phyloP scores from a whole-genome alignment of 306 rosid genomes.

The Argentina anserina region DNA sequence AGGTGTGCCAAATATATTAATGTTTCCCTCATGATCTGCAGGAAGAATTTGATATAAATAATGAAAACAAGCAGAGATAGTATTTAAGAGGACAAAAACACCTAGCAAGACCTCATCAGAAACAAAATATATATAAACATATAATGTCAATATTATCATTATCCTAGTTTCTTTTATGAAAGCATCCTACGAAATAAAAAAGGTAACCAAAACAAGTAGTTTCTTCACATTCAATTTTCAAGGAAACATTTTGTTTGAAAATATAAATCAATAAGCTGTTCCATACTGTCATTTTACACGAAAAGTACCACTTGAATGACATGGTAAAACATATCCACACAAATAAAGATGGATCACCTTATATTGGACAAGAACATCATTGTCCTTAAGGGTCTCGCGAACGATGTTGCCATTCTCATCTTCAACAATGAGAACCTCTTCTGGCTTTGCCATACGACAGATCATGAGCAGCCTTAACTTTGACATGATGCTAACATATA shows the following conservation, averaged over 20 bases:
- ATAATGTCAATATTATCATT: neutral
- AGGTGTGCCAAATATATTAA: conserved; percentile 92
- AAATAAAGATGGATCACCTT: conserved; percentile 50
- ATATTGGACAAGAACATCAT: conserved; percentile 97
- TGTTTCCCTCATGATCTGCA: conserved; percentile 99
- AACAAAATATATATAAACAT: neutral
- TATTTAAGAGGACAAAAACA: neutral
- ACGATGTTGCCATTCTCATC: conserved; percentile 99
- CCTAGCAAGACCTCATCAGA: neutral
- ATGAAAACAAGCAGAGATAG: neutral
- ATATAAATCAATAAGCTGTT: too few relatives aligned
- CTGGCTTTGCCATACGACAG: conserved; percentile 99
- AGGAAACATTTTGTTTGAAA: neutral
- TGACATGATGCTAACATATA: conserved; percentile 82
- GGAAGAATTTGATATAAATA: conserved; percentile 18
- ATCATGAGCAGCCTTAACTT: conserved; percentile 97
- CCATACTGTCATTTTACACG: neutral
- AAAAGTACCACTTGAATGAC: neutral
- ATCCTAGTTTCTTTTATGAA: neutral
- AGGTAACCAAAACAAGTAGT: neutral
- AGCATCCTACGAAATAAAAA: neutral
- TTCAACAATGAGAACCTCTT: conserved; percentile 97
- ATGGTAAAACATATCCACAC: neutral
- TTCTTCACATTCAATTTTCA: neutral
- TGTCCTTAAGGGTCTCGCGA: conserved; percentile 97